phyloP scores from a whole-genome alignment of 164 flowering plant genomes.

The Platanus orientalis region DNA sequence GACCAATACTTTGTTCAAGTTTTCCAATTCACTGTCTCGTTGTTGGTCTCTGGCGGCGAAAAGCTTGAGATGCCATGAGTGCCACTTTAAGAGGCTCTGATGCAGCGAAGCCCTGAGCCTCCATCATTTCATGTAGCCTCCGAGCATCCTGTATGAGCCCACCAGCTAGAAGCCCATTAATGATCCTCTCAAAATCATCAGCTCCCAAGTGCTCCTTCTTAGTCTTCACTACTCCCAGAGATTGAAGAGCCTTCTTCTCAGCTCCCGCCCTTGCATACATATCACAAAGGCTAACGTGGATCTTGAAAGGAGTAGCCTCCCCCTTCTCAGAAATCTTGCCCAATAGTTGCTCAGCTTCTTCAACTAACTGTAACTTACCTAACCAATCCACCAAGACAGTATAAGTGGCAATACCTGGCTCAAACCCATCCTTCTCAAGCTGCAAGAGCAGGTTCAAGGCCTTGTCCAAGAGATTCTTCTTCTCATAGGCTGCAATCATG shows the following conservation, averaged over 20 bases:
- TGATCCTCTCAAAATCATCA: conserved; percentile 61
- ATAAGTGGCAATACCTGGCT: conserved; percentile 74
- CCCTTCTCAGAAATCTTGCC: conserved; percentile 54
- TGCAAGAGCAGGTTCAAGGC: conserved; percentile 60
- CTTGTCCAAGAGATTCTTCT: conserved; percentile 62
- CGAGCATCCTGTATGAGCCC: conserved; percentile 60
- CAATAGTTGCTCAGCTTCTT: conserved; percentile 73
- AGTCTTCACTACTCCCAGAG: conserved; percentile 61
- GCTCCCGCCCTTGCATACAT: conserved; percentile 62
- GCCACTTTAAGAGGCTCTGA: conserved; percentile 40
- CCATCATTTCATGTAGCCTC: conserved; percentile 49
- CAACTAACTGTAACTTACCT: conserved; percentile 57
- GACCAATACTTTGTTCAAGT: no score
- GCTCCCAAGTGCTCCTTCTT: conserved; percentile 53
- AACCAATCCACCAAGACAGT: conserved; percentile 83
- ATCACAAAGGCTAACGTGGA: conserved; percentile 75
- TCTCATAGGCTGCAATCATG: conserved; percentile 72
- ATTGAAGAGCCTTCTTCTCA: conserved; percentile 67
- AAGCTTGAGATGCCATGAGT: conserved; percentile 34
- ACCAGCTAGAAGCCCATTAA: conserved; percentile 53
- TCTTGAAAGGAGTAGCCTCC: conserved; percentile 55
- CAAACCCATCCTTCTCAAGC: conserved; percentile 75
- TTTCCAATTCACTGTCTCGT: background rate
- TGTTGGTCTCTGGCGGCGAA: conserved; percentile 19
- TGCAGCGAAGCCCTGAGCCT: conserved; percentile 46